Evolutionary conservation across 1,139 yeast genomes (phyloP), one percentile per base, ranked within the genome.

Genomic region (Nakaseomyces glabratus): DNA sequence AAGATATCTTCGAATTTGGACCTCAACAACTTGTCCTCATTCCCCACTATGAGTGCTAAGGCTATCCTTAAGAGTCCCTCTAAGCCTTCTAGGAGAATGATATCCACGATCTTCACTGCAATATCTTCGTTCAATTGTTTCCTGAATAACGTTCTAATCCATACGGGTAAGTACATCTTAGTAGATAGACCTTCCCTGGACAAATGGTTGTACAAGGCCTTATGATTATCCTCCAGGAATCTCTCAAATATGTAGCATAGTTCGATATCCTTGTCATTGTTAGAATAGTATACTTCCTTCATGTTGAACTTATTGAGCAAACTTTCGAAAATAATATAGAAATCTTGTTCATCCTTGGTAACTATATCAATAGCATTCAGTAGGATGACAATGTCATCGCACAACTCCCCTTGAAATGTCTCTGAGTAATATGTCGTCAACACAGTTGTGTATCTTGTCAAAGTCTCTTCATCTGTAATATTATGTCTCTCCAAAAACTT

Each of bases 221-320:
- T 44, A 18, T 45, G 39, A 15, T 37, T 40, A 25, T 48, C 52
- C 53, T 85, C 95, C 33, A 88, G 55, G 33, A 86, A 60, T 36
- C 96, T 66, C 55, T 88, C 96, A 58, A 85, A 86, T 52, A 86
- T 93, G 54, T 86, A 86, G 36, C 86, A 65, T 48, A 76, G 68
- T 37, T 84, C 57, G 55, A 82, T 86, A 45, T 86, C 65, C 1
- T 95, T 95, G 11, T 86, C 85, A 95, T 86, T 85, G 29, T 81
- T 93, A 0, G 93, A 85, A 39, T 80, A 58, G 56, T 74, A 88
- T 39, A 86, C 60, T 9, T 75, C 73, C 39, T 94, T 66, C 42
- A 86, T 65, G 20, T 73, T 73, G 53, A 88, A 88, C 24, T 73
- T 77, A 51, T 79, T 77, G 95, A 88, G 84, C 42, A 88, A 64